Evolutionary conservation across 768 basidiomycete genomes (phyloP), one percentile per base, ranked within the genome.

Genomic region (Cystobasidiopsis lactophilus): DNA sequence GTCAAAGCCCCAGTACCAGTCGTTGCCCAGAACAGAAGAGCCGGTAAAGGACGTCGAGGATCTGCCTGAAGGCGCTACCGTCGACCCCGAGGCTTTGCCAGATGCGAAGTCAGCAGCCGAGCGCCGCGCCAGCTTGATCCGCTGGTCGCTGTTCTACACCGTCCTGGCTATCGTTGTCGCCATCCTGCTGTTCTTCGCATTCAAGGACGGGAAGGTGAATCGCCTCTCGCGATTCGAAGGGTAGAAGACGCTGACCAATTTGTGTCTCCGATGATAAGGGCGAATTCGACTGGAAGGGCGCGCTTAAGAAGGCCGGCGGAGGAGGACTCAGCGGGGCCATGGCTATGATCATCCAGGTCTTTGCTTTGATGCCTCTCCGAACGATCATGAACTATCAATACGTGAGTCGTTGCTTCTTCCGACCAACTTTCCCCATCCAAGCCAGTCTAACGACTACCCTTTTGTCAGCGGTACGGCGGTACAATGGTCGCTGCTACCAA

Each of bases 371-470:
- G 35, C 59, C 52, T 55, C 39, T 55, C 13, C 24, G 54, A 21
- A 55, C 89, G 2, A 74, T 88, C 52, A 95, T 96, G 91, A 96
- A 95, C 71, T 93, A 83, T 64, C 85, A 88, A 68, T 86, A 88
- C 16, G 9, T 30, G 21, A 2, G 35, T 16, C 13, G 0, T 21
- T 10, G 53, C 49, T 21, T 40, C 50, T 52, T 11, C 31, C 44
- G 5, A 19, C 52, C 14, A 3, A 2, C 24, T 23, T 40, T 3
- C 35, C 3, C 9, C 29, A 2, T 24, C 23, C 5, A 30, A 26
- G 11, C 46, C 56, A 38, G 51, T 51, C 49, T 50, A 35, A 43
- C 58, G 37, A 52, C 38, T 21, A 5, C 13, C 29, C 26, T 35
- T 55, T 26, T 14, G n/a, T 29, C 62, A 62, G 49, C 58, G 69